Evolutionary conservation across 306 rosid genomes (phyloP).

Genomic region (Ormosia emarginata): DNA sequence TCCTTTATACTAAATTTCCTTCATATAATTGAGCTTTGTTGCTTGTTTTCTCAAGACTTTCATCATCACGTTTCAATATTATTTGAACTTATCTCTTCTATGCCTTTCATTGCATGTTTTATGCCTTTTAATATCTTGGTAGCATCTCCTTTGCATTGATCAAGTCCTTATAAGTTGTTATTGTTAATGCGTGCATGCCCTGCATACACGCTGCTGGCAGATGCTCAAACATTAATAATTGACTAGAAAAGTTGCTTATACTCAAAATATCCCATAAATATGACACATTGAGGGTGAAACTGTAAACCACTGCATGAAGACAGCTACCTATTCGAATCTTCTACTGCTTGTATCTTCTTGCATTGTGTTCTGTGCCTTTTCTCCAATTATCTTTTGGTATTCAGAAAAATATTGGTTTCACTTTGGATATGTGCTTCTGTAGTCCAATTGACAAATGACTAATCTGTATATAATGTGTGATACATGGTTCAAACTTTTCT

Average conservation of each 20-base stretch:
- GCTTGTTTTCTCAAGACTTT: background rate
- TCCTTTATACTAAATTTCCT: background rate
- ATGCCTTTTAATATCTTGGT: background rate
- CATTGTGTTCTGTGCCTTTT: background rate
- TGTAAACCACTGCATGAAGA: background rate
- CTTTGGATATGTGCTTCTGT: background rate
- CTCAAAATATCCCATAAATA: background rate
- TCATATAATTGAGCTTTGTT: background rate
- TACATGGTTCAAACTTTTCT: background rate
- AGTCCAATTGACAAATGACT: background rate
- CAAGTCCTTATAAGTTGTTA: background rate
- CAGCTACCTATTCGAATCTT: background rate
- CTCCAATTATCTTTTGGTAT: background rate
- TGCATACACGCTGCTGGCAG: background rate
- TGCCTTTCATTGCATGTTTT: background rate
- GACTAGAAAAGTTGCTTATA: background rate
- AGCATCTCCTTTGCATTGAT: background rate
- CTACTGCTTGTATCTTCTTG: background rate
- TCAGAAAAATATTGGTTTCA: background rate
- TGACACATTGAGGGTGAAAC: background rate
- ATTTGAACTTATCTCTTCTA: background rate
- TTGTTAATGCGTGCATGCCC: background rate
- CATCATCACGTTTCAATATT: background rate
- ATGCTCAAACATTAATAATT: background rate
- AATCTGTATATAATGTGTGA: background rate